Evolutionary conservation across 164 flowering plant species (phyloP).

Genomic region (Echeveria elegans): DNA sequence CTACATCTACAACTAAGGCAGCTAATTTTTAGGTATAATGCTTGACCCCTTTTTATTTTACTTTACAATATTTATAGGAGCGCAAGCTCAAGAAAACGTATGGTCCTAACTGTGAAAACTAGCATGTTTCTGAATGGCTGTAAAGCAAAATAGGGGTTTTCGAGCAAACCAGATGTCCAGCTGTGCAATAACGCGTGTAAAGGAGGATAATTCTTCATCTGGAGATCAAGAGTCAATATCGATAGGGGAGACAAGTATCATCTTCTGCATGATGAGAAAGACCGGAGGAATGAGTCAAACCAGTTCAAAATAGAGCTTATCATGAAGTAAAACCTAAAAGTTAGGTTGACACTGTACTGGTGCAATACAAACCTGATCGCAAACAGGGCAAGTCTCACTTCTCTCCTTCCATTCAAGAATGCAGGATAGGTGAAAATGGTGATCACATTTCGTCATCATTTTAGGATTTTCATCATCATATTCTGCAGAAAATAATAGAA

Average conservation of each 20-base stretch:
- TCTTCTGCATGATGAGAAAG: constrained; percentile 19
- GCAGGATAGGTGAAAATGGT: constrained; percentile 59
- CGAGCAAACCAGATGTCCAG: background rate
- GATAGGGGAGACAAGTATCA: constrained; percentile 20
- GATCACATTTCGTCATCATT: constrained; percentile 42
- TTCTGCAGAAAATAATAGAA: constrained; percentile 20
- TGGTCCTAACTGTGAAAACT: background rate
- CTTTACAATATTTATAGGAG: background rate
- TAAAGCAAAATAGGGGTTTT: no score
- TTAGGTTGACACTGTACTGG: background rate
- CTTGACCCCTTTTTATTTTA: background rate
- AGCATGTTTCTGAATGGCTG: background rate
- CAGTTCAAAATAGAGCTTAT: background rate
- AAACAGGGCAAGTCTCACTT: constrained; percentile 36
- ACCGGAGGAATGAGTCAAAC: background rate
- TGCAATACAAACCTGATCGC: constrained; percentile 29
- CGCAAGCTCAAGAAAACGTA: background rate
- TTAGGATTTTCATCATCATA: constrained; percentile 35
- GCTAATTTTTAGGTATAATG: background rate
- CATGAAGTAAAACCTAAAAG: background rate
- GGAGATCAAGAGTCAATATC: constrained; percentile 9
- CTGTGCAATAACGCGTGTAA: background rate
- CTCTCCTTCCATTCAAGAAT: constrained; percentile 71
- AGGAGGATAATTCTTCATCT: background rate
- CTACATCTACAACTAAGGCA: background rate